Conservation (phyloP, 2,329 filamentous ascomycete genomes). For the Cercospora zeina region DNA sequence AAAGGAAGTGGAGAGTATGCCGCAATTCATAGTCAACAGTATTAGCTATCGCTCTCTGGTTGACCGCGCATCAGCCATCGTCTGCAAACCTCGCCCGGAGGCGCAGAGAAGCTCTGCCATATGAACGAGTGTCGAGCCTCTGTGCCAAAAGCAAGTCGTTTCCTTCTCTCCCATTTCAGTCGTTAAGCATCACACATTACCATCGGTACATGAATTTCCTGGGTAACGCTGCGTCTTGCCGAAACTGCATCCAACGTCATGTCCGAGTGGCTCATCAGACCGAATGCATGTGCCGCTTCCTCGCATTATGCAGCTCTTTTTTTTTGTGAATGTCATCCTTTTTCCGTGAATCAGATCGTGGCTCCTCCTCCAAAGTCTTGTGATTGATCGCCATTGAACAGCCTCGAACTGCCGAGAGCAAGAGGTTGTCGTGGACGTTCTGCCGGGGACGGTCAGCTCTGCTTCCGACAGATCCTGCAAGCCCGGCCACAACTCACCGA, state of each 20-base stretch:
- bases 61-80: neutral
- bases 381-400: neutral
- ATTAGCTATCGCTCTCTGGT: slow-evolving; percentile 3
- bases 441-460: neutral
- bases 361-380: neutral
- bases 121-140: slow-evolving; percentile 16
- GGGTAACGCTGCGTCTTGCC: slow-evolving; percentile 12
- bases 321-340: neutral
- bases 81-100: slow-evolving; percentile 6
- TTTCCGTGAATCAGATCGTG: neutral
- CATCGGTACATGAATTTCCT: slow-evolving; percentile 11
- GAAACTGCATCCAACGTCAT: slow-evolving; percentile 10
- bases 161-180: slow-evolving; percentile 9
- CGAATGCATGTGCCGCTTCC: slow-evolving; percentile 1
- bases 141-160: slow-evolving; percentile 6
- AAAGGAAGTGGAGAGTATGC: neutral
- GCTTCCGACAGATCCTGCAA: neutral
- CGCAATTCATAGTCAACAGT: slow-evolving; percentile 1
- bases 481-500: neutral
- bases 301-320: slow-evolving; percentile 8
- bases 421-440: neutral
- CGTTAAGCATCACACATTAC: slow-evolving; percentile 32
- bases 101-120: neutral
- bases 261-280: neutral
- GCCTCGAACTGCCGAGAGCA: neutral